Evolutionary conservation across 2,329 filamentous ascomycete species (phyloP).

Genomic region (Penicillium concentricum): DNA sequence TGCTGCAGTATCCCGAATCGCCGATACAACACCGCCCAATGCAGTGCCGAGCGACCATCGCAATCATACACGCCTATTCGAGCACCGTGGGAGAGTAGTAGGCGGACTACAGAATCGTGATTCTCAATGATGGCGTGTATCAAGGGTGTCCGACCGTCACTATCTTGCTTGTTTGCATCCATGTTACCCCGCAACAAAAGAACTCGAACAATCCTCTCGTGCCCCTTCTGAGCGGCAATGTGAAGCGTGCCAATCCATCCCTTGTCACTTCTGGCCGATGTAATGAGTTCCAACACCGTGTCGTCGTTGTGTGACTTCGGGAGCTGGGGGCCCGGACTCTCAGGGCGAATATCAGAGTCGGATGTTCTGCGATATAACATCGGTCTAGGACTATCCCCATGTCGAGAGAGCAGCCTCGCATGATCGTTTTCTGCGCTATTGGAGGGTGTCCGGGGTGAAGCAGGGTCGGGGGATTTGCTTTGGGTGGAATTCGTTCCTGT

Average conservation of each 20-base stretch:
- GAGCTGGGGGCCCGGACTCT: not conserved
- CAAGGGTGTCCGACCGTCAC: not conserved
- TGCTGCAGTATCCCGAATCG: not conserved
- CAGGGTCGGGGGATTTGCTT: not conserved
- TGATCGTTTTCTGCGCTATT: not conserved
- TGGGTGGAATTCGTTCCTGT: rapidly evolving
- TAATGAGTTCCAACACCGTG: not conserved
- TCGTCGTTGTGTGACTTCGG: not conserved
- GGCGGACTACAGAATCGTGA: not conserved
- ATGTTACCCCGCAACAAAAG: not conserved
- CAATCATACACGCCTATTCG: not conserved
- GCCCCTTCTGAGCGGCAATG: not conserved
- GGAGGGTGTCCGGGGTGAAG: no score
- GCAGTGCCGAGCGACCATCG: not conserved
- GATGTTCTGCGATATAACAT: not conserved
- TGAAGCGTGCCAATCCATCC: not conserved
- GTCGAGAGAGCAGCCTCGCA: not conserved
- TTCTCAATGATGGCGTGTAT: not conserved
- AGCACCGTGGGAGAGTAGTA: not conserved
- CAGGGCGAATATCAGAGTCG: not conserved
- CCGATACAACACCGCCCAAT: not conserved
- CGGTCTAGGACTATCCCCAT: not conserved
- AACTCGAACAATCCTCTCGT: not conserved
- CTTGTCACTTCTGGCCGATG: not conserved
- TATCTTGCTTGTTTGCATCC: not conserved